A percentile compares a stretch with the other conserved stretches of the same genome.
Evolutionary conservation across 2,329 filamentous ascomycete genomes (phyloP).

Genomic region (Xylaria sp.): DNA sequence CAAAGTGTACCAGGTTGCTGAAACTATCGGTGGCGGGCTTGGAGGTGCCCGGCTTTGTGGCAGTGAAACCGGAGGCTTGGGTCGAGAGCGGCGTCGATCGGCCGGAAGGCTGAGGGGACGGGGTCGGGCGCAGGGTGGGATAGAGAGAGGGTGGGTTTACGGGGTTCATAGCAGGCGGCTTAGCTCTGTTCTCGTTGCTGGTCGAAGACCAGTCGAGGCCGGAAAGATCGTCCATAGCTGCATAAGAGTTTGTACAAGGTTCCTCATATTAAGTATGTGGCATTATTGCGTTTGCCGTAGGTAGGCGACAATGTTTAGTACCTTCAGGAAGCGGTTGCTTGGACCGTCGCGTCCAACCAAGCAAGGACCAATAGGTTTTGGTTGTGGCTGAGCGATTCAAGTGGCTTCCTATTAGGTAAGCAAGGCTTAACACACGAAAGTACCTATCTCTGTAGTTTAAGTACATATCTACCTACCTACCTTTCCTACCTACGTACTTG

Average conservation of each 20-base stretch:
- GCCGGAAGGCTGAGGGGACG: constrained; percentile 58
- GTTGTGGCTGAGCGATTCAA: constrained; percentile 11
- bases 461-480: too few species aligned
- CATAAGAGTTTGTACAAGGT: constrained; percentile 8
- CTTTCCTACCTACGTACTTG: too few species aligned
- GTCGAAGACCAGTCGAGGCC: constrained; percentile 39
- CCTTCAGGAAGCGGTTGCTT: constrained; percentile 9
- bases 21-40: constrained; percentile 73
- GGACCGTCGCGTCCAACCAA: constrained; percentile 17
- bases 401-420: background rate
- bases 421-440: too few species aligned
- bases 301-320: constrained; percentile 6
- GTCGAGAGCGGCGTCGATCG: constrained; percentile 59
- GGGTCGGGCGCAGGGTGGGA: constrained; percentile 55
- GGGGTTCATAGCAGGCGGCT: constrained; percentile 33
- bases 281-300: constrained; percentile 19
- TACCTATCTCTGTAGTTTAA: background rate
- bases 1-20: constrained; percentile 72
- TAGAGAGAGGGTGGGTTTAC: constrained; percentile 36
- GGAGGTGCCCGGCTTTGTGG: constrained; percentile 46
- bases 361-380: constrained; percentile 1
- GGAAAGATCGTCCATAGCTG: constrained; percentile 40
- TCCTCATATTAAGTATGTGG: constrained; percentile 35
- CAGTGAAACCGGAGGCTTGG: constrained; percentile 49
- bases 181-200: constrained; percentile 30